Base-by-base conservation (phyloP, 1,139 yeast species). In the Scheffersomyces parashehatae region DNA sequence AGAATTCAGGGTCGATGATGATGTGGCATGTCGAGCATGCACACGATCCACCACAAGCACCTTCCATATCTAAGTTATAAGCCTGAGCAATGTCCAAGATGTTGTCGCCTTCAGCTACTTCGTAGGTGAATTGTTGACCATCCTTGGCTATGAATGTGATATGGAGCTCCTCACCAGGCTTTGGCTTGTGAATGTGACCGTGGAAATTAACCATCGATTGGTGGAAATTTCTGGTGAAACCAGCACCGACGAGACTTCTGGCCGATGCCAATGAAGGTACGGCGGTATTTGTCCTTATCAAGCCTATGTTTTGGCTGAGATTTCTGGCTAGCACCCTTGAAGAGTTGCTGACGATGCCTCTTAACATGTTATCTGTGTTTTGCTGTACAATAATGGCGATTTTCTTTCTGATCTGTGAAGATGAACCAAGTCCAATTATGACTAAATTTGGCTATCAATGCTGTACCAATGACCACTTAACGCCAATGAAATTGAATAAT, bases 31-130 rank as follows among this genome's bases (percentile, higher is more conserved):
- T 93, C 3, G 97, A 90, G 62, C 99, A 93, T 1, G 99, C 99
- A 73, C 99, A 93, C 2, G 97, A 89, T 2, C 99, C 99, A 31
- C 99, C 99, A 68, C 99, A 93, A 0, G 99, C 99, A 37, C 99
- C 96, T 63, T 93, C 99, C 91, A 93, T 90, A 56, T 93, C 99
- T 48, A 93, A 68, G 56, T 90, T 86, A 60, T 91, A 71, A 3
- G 95, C 96, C 68, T 93, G 99, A 5, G 98, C 99, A 45, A 93
- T 90, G 63, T 93, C 99, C 62, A 93, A 71, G 37, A 93, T 60
- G 38, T 91, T 84, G 60, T 93, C 99, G 8, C 98, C 99, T 53
- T 86, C 97, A 2, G 95, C 86, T 1, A 86, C 98, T 58, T 90
- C 97, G 54, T 79, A 80, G 2, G 87, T 81, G 49, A 81, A 73